Base-by-base conservation (phyloP, 345 rosid species). In the Odontarrhena argentea region DNA sequence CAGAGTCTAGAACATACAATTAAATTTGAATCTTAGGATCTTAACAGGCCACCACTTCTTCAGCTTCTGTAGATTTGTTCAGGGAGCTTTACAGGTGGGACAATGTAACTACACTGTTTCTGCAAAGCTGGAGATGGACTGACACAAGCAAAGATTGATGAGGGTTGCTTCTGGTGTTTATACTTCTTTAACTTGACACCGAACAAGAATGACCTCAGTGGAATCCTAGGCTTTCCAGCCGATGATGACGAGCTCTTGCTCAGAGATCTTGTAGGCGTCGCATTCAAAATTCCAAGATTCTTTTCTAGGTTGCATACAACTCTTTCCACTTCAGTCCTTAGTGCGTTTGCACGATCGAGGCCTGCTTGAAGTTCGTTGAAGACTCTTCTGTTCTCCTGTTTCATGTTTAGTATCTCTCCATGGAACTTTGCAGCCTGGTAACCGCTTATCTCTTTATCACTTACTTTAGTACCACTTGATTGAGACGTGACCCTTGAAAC, bases 401-500 rank as follows among this genome's bases (percentile, higher is more conserved):
- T 86, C 97, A 94, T 87, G 87, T 85, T 87, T 18, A 82, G 69
- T 74, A 88, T 61, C 80, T 94, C 96, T 1, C 96, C 96, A 25
- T 83, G 95, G 64, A 87, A 85, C 81, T 83, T 86, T 0, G 96
- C 96, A 0, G 88, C 93, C 66, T 91, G 88, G 61, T 74, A 85
- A 54, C 59, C 69, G 10, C 76, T 78, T 5, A 90, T 70, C 53
- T 77, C 85, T 60, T 54, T 71, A 11, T 52, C 75, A 8, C 32
- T 65, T 14, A 60, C 34, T 22, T 67, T 56, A 9, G 62, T 50
- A 7, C 38, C 76, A 40, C 48, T 37, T 0, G 38, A 26, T 35
- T 62, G 69, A 54, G 58, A 55, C 0, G 86, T 70, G 43, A 81
- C 73, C 67, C 78, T 76, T 18, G 92, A 41, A 56, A 91, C 76